phyloP scores from a whole-genome alignment of 192 early-diverging fungal genomes.

The Coemansia sp. region DNA sequence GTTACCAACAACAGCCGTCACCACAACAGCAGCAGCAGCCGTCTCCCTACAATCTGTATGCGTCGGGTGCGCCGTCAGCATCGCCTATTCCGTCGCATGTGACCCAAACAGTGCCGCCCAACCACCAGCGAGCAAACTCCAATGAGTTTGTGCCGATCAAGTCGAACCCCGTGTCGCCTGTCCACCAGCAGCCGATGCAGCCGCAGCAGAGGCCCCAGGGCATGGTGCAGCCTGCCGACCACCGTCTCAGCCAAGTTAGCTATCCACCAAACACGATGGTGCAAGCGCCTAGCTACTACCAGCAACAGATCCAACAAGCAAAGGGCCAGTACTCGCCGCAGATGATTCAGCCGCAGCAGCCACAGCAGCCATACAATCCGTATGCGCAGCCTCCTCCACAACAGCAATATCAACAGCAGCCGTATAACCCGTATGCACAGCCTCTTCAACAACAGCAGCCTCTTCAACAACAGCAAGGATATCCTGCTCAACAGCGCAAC shows the following conservation, averaged over 20 bases:
- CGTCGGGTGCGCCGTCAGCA: background rate
- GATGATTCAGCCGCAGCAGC: constrained; percentile 14
- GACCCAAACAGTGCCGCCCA: constrained; percentile 11
- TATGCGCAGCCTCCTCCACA: constrained; percentile 20
- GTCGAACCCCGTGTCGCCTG: constrained; percentile 40
- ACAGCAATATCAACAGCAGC: constrained; percentile 34
- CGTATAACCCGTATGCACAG: constrained; percentile 21
- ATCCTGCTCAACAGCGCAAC: constrained; percentile 14
- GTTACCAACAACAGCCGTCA: background rate
- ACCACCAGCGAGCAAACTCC: constrained; percentile 45
- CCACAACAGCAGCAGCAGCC: constrained; percentile 17
- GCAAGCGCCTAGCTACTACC: constrained; percentile 49
- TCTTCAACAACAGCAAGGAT: constrained; percentile 18
- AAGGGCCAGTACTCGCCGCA: constrained; percentile 34
- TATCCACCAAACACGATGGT: constrained; percentile 50
- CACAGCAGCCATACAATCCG: constrained; percentile 6
- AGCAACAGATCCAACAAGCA: constrained; percentile 56
- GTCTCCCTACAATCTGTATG: background rate
- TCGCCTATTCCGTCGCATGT: constrained; percentile 37
- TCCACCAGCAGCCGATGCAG: constrained; percentile 45
- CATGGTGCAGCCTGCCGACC: constrained; percentile 15
- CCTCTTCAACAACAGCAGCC: constrained; percentile 41
- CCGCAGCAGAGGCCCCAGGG: constrained; percentile 30
- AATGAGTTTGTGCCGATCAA: constrained; percentile 53
- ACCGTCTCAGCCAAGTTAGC: constrained; percentile 37